Evolutionary conservation across 176 grass and related monocot genomes (phyloP).

Genomic region (Musa acuminata): DNA sequence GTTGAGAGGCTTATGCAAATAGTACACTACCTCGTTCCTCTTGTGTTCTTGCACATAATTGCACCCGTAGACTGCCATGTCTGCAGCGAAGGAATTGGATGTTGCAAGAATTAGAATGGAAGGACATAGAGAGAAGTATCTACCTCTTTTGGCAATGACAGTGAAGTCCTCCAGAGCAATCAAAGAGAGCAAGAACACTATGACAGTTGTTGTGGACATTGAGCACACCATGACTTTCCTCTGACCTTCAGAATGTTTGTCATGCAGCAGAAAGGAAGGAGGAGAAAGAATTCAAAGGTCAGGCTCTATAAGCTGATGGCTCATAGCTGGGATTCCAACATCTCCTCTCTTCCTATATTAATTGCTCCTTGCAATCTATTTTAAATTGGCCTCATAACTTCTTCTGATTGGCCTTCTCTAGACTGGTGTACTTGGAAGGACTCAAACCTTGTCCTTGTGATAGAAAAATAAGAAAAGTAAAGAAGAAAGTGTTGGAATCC

Average conservation of each 20-base stretch:
- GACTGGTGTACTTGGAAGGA: background rate
- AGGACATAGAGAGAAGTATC: too few species aligned
- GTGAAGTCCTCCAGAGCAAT: background rate
- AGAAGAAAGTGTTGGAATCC: background rate
- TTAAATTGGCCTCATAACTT: too few species aligned
- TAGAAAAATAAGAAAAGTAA: background rate
- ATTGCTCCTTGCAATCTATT: too few species aligned
- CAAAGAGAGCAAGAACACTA: background rate
- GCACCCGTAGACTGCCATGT: background rate
- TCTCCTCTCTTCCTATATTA: too few species aligned
- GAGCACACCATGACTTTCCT: background rate
- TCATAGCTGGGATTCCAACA: slow-evolving; percentile 9
- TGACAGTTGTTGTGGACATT: background rate
- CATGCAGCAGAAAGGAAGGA: background rate
- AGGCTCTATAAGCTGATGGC: background rate
- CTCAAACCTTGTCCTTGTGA: background rate
- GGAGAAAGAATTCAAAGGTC: background rate
- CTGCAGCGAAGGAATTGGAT: background rate
- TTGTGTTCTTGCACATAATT: background rate
- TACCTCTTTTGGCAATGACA: background rate
- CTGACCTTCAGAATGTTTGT: background rate
- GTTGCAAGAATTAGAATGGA: too few species aligned
- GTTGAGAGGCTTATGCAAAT: too few species aligned
- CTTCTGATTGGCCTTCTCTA: too few species aligned
- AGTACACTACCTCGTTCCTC: background rate